Conservation (phyloP, 2,329 filamentous ascomycete genomes). For the Colletotrichum sansevieriae region DNA sequence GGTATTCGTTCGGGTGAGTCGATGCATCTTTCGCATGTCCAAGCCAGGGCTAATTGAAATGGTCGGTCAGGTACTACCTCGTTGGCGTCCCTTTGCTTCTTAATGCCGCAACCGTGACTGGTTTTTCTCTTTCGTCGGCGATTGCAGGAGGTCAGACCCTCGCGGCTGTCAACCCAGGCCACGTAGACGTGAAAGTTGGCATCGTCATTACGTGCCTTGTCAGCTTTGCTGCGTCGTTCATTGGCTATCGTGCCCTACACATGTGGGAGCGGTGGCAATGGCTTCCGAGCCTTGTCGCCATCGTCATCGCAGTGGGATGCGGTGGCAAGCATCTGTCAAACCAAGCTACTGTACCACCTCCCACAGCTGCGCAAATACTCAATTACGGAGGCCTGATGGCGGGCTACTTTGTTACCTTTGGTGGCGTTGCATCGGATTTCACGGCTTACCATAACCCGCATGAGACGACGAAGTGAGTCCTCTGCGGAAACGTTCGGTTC, state of each 20-base stretch:
- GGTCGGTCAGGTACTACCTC: slow-evolving; percentile 58
- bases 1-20: slow-evolving; percentile 68
- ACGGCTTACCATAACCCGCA: slow-evolving; percentile 66
- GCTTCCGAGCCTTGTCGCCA: slow-evolving; percentile 66
- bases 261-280: slow-evolving; percentile 68
- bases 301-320: slow-evolving; percentile 66
- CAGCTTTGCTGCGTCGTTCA: slow-evolving; percentile 65
- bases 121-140: slow-evolving; percentile 68
- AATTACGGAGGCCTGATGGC: slow-evolving; percentile 63
- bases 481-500: neutral
- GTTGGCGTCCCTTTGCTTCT: slow-evolving; percentile 65
- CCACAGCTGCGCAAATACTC: slow-evolving; percentile 54
- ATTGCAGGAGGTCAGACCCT: slow-evolving; percentile 69
- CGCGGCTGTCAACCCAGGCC: slow-evolving; percentile 58
- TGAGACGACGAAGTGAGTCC: slow-evolving; percentile 53
- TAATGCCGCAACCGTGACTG: slow-evolving; percentile 69
- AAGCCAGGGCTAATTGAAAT: slow-evolving; percentile 9
- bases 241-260: slow-evolving; percentile 68
- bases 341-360: slow-evolving; percentile 57
- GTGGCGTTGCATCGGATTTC: slow-evolving; percentile 68
- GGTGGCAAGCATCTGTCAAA: slow-evolving; percentile 63
- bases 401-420: slow-evolving; percentile 68
- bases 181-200: slow-evolving; percentile 65
- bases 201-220: slow-evolving; percentile 69
- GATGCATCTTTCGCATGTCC: neutral